Evolutionary conservation across 139 green algal genomes (phyloP).

Genomic region (Closterium sp.): DNA sequence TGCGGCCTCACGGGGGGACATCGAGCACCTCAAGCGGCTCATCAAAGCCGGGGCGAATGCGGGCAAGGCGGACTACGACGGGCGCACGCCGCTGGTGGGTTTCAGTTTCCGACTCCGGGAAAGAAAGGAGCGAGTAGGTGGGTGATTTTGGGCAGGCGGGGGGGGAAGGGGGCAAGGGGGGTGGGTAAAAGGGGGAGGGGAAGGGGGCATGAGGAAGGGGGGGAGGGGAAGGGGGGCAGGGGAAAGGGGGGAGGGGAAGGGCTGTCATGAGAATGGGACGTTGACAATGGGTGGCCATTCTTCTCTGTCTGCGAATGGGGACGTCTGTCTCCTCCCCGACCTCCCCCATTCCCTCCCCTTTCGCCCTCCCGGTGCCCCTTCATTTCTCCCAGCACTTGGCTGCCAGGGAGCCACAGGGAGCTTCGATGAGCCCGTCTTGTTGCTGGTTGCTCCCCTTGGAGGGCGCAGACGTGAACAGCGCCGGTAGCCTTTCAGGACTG

Average conservation of each 20-base stretch:
- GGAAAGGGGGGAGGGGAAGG: no score
- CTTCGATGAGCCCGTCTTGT: not conserved
- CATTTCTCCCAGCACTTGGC: constrained; percentile 14
- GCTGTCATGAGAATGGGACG: no score
- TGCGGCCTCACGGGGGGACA: constrained; percentile 20
- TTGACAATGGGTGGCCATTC: no score
- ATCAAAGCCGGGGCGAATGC: constrained; percentile 18
- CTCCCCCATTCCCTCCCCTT: no score
- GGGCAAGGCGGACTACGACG: constrained; percentile 14
- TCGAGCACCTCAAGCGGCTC: constrained; percentile 9
- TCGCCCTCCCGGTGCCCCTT: no score
- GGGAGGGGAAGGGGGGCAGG: no score
- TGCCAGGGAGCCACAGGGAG: constrained; percentile 20
- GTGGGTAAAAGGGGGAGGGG: no score
- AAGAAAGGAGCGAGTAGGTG: not conserved
- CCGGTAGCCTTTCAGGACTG: no score
- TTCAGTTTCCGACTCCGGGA: not conserved
- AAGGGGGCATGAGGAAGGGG: not conserved
- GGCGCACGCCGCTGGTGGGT: constrained; percentile 16
- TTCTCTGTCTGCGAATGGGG: no score
- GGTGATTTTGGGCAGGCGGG: no score
- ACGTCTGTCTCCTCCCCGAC: not conserved
- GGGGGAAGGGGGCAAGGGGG: no score
- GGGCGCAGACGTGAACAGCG: not conserved
- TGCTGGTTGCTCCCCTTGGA: no score